A percentile compares a stretch with the other conserved stretches of the same genome.
Conservation (phyloP, 2,329 filamentous ascomycete species). For the Calonectria pseudoturangicola region DNA sequence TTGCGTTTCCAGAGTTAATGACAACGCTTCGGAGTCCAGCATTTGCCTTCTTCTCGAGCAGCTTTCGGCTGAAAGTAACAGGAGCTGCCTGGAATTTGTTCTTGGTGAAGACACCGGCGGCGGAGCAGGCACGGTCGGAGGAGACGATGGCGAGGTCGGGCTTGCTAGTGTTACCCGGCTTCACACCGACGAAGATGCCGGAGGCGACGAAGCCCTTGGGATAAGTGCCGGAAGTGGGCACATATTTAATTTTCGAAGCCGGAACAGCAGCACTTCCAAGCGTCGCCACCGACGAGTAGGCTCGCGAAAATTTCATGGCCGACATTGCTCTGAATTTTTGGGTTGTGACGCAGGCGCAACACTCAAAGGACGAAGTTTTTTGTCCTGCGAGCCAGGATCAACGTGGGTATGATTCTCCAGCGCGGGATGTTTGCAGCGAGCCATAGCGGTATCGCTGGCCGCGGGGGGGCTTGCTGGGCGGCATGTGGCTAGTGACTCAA, state of each 20-base stretch:
- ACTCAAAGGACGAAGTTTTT: conserved; percentile 38
- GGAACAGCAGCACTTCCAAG: conserved; percentile 71
- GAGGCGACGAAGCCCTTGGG: conserved; percentile 92
- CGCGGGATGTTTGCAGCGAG: conserved; percentile 32
- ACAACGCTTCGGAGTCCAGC: conserved; percentile 86
- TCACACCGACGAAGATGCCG: conserved; percentile 93
- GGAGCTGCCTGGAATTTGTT: conserved; percentile 99
- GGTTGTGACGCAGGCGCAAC: conserved; percentile 41
- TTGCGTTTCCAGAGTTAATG: conserved; percentile 96
- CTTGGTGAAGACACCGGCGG: conserved; percentile 95
- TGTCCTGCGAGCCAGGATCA: conserved; percentile 25
- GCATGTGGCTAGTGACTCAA: conserved; percentile 43
- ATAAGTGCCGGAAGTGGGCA: conserved; percentile 89
- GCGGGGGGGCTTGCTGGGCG: conserved; percentile 29
- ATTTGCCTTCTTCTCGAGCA: conserved; percentile 80
- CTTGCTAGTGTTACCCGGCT: conserved; percentile 92
- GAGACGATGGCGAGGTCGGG: conserved; percentile 93
- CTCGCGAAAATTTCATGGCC: conserved; percentile 59
- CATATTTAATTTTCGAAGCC: conserved; percentile 90
- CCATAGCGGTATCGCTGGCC: conserved; percentile 50
- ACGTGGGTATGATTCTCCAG: conserved; percentile 36
- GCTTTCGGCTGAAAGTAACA: conserved; percentile 87
- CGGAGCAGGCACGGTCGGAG: conserved; percentile 89
- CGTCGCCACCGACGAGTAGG: conserved; percentile 58
- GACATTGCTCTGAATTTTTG: conserved; percentile 39